Conservation (phyloP, 2,329 filamentous ascomycete species). For the Arthrinium puccinioides region DNA sequence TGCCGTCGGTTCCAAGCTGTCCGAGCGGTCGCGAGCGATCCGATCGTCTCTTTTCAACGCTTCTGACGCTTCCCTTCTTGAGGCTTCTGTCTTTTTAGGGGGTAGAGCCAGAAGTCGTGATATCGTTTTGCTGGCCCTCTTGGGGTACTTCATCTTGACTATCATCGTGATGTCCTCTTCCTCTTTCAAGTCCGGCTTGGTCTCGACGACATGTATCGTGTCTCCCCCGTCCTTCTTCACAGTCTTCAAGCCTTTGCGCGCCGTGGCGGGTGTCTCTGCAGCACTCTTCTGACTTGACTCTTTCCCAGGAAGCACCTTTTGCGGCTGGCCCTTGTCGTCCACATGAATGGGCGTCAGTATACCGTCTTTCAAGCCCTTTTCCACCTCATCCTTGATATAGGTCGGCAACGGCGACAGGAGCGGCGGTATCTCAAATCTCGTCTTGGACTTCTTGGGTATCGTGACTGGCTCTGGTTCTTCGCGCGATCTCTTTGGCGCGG, state of each 20-base stretch:
- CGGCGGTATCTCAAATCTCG: slow-evolving; percentile 33
- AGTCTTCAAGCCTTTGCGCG: slow-evolving; percentile 28
- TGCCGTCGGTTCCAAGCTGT: slow-evolving; percentile 34
- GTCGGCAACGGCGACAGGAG: slow-evolving; percentile 39
- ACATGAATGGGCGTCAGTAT: not conserved
- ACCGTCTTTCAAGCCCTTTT: slow-evolving; percentile 6
- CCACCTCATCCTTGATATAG: slow-evolving; percentile 8
- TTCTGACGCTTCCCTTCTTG: slow-evolving; percentile 24
- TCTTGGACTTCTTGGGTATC: slow-evolving; percentile 30
- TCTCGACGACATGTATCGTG: slow-evolving; percentile 12
- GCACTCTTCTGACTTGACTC: slow-evolving; percentile 15
- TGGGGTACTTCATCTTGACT: slow-evolving; percentile 43
- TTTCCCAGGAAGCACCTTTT: slow-evolving; percentile 10
- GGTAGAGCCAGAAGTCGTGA: slow-evolving; percentile 39
- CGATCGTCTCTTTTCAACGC: slow-evolving; percentile 27
- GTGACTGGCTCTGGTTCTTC: slow-evolving; percentile 20
- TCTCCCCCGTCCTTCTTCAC: slow-evolving; percentile 22
- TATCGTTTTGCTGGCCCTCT: slow-evolving; percentile 34
- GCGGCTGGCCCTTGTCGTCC: not conserved
- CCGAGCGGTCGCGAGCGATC: slow-evolving; percentile 25
- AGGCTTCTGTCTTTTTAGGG: slow-evolving; percentile 27
- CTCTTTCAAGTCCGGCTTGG: slow-evolving; percentile 24
- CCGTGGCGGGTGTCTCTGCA: slow-evolving; percentile 23
- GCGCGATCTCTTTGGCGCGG: slow-evolving; percentile 17
- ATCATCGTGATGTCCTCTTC: slow-evolving; percentile 25